Conservation (phyloP, 352 stramenopile species). For the Globisporangium echinulatum region DNA sequence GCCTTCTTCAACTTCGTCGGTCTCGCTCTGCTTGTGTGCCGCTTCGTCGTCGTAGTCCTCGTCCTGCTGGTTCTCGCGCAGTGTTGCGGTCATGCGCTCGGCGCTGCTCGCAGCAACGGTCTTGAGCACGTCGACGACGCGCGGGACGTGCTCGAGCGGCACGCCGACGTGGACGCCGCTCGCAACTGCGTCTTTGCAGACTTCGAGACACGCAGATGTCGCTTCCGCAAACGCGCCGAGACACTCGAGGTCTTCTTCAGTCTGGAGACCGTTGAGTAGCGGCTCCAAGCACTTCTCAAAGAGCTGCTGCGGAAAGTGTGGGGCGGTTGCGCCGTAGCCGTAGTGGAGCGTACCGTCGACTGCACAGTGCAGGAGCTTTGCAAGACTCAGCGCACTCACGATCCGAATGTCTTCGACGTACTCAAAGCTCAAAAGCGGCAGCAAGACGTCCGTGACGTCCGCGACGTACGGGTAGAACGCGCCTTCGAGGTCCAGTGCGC, state of each 20-base stretch:
- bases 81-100: conserved; percentile 46
- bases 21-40: conserved; percentile 61
- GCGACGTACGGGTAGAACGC: conserved; percentile 83
- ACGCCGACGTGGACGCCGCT: conserved; percentile 67
- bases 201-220: conserved; percentile 63
- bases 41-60: conserved; percentile 79
- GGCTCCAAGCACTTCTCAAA: conserved; percentile 76
- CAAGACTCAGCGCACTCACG: conserved; percentile 69
- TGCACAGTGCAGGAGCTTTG: conserved; percentile 62
- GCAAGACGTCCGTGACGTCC: conserved; percentile 63
- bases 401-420: conserved; percentile 85
- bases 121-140: conserved; percentile 68
- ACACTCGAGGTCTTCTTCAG: conserved; percentile 76
- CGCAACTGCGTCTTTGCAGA: conserved; percentile 77
- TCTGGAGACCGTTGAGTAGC: conserved; percentile 62
- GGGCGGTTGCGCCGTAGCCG: conserved; percentile 40
- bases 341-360: conserved; percentile 69
- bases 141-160: conserved; percentile 58
- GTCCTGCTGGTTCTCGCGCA: conserved; percentile 64
- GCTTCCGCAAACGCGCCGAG: conserved; percentile 70
- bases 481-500: conserved; percentile 70
- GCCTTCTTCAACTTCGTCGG: conserved; percentile 65
- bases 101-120: conserved; percentile 56
- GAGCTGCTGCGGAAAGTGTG: conserved; percentile 74
- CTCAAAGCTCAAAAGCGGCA: conserved; percentile 75